Conservation (phyloP, 176 grass and related monocot species). For the Ensete ventricosum region DNA sequence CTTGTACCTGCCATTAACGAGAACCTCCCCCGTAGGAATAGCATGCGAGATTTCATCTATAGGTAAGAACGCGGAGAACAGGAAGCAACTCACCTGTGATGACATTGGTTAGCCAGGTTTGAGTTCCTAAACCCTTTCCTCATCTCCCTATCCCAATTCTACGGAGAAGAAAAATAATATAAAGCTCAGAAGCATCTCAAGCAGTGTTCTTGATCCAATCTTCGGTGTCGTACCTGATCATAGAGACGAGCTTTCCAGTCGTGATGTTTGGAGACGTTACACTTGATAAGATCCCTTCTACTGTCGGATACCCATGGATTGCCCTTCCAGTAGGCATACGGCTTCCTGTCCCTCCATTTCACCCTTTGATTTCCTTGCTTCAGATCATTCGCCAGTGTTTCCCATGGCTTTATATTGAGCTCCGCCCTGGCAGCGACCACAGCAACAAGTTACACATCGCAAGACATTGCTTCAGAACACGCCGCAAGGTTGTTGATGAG, state of each 20-base stretch:
- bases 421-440: constrained; percentile 34
- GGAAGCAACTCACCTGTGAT: constrained; percentile 26
- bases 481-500: neutral
- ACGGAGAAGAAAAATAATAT: neutral
- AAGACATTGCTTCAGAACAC: too few species aligned
- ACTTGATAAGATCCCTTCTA: constrained; percentile 36
- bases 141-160: constrained; percentile 39
- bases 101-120: constrained; percentile 52
- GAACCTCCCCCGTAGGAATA: neutral
- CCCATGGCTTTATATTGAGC: constrained; percentile 61
- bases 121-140: constrained; percentile 35
- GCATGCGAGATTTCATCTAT: constrained; percentile 41
- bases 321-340: constrained; percentile 73
- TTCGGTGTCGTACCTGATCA: constrained; percentile 17
- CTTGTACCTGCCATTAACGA: constrained; percentile 32
- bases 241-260: constrained; percentile 34
- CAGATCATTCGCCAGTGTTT: constrained; percentile 44
- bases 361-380: neutral
- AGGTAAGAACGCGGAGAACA: neutral
- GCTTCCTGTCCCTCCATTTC: constrained; percentile 43
- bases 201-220: constrained; percentile 16
- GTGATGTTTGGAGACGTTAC: constrained; percentile 25
- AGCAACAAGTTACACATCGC: neutral
- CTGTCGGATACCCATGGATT: constrained; percentile 27
- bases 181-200: too few species aligned